phyloP scores from a whole-genome alignment of 495 filamentous ascomycete species.

The Monascus purpureus region DNA sequence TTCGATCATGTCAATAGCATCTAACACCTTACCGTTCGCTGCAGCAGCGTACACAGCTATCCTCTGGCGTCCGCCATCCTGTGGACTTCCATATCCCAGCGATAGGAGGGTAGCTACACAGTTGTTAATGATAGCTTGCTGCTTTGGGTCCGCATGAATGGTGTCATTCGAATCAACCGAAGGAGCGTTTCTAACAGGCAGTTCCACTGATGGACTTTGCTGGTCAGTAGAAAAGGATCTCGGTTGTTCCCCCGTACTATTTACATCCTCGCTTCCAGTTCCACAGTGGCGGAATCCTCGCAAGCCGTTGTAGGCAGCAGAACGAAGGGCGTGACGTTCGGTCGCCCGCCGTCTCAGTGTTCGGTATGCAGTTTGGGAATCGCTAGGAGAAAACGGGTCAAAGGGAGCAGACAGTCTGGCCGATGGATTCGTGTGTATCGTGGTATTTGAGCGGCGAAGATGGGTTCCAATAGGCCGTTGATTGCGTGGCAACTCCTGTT shows the following conservation, averaged over 20 bases:
- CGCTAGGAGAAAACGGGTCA: constrained; percentile 5
- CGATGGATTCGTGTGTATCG: constrained; percentile 5
- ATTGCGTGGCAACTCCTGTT: not conserved
- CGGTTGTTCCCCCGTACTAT: not conserved
- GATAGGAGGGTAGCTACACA: constrained; percentile 33
- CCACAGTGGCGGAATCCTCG: no score
- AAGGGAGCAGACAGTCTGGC: constrained; percentile 10
- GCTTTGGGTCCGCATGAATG: not conserved
- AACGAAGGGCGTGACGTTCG: constrained; percentile 12
- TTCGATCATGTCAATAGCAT: constrained; percentile 44
- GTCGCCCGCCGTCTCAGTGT: constrained; percentile 16
- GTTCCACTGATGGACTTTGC: not conserved
- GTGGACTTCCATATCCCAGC: constrained; percentile 34
- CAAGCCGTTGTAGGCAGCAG: constrained; percentile 10
- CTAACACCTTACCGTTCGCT: constrained; percentile 27
- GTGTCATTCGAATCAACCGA: not conserved
- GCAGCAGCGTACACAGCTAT: constrained; percentile 39
- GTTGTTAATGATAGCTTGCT: constrained; percentile 15
- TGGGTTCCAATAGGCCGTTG: not conserved
- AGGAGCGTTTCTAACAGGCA: not conserved
- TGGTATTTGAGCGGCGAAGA: constrained; percentile 16
- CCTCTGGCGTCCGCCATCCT: constrained; percentile 28
- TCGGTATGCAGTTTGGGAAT: constrained; percentile 1
- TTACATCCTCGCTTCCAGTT: no score
- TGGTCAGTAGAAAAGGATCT: not conserved